A percentile compares a stretch with the other conserved stretches of the same genome.
Evolutionary conservation across 257 asterid genomes (phyloP).

Genomic region (Anisodus acutangulus): DNA sequence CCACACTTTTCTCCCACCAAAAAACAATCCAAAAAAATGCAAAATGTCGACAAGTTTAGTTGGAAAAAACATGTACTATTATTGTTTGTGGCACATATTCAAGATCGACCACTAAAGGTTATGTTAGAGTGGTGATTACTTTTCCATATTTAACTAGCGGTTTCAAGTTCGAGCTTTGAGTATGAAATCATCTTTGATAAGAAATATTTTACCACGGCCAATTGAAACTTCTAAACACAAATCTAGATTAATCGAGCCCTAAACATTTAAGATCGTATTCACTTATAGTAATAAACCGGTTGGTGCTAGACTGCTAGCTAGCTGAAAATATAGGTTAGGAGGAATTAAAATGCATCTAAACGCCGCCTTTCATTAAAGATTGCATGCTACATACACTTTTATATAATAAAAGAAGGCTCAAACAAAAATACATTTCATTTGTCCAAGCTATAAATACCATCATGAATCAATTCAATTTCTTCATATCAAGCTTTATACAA

Average conservation of each 20-base stretch:
- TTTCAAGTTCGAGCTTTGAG: no score
- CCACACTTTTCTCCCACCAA: no score
- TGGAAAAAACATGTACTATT: neutral
- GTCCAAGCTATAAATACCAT: slow-evolving; percentile 36
- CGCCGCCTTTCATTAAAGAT: slow-evolving; percentile 20
- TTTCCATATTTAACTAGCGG: neutral
- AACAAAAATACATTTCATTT: neutral
- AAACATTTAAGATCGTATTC: neutral
- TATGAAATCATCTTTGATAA: neutral
- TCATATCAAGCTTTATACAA: neutral
- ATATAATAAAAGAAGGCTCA: neutral
- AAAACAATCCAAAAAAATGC: no score
- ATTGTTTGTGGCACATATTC: neutral
- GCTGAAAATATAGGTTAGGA: neutral
- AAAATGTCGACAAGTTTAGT: neutral
- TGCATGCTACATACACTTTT: neutral
- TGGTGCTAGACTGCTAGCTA: neutral
- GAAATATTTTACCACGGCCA: neutral
- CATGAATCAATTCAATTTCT: slow-evolving; percentile 12
- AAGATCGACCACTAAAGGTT: neutral
- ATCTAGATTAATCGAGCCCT: no score
- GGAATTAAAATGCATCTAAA: neutral
- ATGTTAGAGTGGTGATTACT: neutral
- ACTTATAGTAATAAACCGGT: neutral
- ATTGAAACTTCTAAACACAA: no score